A percentile compares a stretch with the other conserved stretches of the same genome.
Evolutionary conservation across 108 stramenopile genomes (phyloP).

Genomic region (Cyclotella sp.): DNA sequence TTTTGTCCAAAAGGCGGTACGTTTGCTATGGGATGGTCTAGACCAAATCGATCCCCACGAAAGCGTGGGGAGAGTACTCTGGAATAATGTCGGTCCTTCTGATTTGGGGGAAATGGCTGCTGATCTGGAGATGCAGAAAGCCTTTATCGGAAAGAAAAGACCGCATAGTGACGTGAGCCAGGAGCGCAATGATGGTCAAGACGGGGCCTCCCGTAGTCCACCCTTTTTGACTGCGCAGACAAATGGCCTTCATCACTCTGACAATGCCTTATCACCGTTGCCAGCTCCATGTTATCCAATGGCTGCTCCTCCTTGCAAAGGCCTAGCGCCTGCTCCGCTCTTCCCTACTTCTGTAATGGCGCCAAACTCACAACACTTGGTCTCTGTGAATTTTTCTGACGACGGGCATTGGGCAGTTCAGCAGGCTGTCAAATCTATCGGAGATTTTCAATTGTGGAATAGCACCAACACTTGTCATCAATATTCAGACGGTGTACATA

Average conservation of each 20-base stretch:
- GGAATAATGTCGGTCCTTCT: conserved; percentile 82
- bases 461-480: conserved; percentile 7
- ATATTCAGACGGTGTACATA: neutral
- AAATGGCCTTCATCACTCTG: neutral
- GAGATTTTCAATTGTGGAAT: conserved; percentile 44
- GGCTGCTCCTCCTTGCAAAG: conserved; percentile 6
- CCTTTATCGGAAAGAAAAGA: conserved; percentile 82
- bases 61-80: conserved; percentile 70
- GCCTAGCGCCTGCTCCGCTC: conserved; percentile 35
- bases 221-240: conserved; percentile 1
- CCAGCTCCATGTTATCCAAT: neutral
- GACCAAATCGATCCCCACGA: conserved; percentile 77
- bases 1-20: conserved; percentile 89
- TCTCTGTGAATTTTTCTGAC: conserved; percentile 21
- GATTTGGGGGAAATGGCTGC: conserved; percentile 94
- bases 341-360: conserved; percentile 30
- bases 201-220: neutral
- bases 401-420: conserved; percentile 53
- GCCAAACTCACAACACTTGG: conserved; percentile 25
- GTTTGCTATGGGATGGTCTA: conserved; percentile 81
- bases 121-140: conserved; percentile 91
- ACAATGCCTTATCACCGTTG: neutral
- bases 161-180: conserved; percentile 47
- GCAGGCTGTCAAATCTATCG: conserved; percentile 69
- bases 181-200: neutral